These are phyloP conservation scores for Saccharomycopsis guyanensis DNA, from an alignment of 805 yeast species.

Conservation along the genomic window DNA sequence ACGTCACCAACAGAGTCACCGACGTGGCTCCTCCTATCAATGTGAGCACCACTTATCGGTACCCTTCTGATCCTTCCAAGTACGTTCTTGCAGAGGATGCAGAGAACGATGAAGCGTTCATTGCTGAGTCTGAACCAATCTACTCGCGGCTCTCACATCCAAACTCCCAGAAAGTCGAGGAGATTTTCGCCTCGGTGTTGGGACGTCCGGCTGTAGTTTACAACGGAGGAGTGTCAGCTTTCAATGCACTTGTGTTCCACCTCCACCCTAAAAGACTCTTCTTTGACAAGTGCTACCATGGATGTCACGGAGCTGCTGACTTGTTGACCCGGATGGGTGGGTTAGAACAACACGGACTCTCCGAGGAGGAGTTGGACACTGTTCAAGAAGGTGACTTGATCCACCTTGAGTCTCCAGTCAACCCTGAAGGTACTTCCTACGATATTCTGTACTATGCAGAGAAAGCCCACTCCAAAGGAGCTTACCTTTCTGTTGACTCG, in stretches of 20 bases:
- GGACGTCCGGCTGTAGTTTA: conserved; percentile 64
- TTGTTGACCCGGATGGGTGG: conserved; percentile 57
- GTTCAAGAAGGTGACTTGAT: conserved; percentile 59
- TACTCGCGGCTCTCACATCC: conserved; percentile 79
- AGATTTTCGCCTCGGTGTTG: conserved; percentile 49
- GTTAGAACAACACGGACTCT: conserved; percentile 39
- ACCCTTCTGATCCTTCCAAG: conserved; percentile 50
- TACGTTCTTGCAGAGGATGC: conserved; percentile 32
- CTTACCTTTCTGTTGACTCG: conserved; percentile 64
- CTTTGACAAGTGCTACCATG: conserved; percentile 79
- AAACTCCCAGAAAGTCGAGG: conserved; percentile 59
- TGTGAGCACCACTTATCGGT: conserved; percentile 71
- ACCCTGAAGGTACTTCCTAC: conserved; percentile 66
- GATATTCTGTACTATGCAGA: conserved; percentile 59
- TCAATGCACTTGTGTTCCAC: conserved; percentile 62
- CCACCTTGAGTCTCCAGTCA: conserved; percentile 83
- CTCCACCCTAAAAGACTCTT: conserved; percentile 68
- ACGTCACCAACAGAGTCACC: conserved; percentile 41
- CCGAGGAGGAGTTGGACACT: conserved; percentile 40
- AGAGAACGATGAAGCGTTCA: conserved; percentile 26
- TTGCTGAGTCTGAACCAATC: conserved; percentile 30
- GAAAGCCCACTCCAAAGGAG: conserved; percentile 73
- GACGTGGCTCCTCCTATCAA: conserved; percentile 78
- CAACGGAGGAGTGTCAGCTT: conserved; percentile 76
- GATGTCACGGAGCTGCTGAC: conserved; percentile 64